A percentile compares a stretch with the other conserved stretches of the same genome.
phyloP scores from a whole-genome alignment of 768 basidiomycete genomes.

The Kwoniella mangroviensis region DNA sequence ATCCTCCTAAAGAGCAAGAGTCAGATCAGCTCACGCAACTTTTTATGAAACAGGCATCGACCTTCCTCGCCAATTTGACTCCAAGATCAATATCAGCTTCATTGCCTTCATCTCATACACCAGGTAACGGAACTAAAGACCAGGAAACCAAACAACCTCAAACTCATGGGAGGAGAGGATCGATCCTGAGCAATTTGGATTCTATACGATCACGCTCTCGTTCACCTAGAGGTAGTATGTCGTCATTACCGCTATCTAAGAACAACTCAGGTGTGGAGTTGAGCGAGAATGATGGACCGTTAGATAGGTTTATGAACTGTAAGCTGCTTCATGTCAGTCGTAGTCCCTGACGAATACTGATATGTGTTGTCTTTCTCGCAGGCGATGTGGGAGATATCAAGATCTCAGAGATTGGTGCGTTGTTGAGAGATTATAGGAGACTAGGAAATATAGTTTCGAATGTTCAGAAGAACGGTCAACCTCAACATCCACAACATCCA shows the following conservation, averaged over 20 bases:
- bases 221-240: conserved; percentile 31
- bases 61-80: conserved; percentile 34
- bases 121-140: not conserved
- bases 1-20: not conserved
- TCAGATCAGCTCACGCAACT: not conserved
- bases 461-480: conserved; percentile 9
- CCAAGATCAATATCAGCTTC: conserved; percentile 20
- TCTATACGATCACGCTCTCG: conserved; percentile 14
- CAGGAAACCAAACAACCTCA: not conserved
- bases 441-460: conserved; percentile 61
- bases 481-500: conserved; percentile 1
- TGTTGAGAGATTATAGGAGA: conserved; percentile 79
- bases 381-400: conserved; percentile 74
- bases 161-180: conserved; percentile 20
- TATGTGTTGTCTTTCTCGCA: conserved; percentile 59
- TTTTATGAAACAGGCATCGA: conserved; percentile 18
- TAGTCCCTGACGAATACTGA: not conserved
- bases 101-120: conserved; percentile 28
- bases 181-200: conserved; percentile 10
- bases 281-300: conserved; percentile 56
- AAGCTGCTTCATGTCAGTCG: conserved; percentile 8
- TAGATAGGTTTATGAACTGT: conserved; percentile 53
- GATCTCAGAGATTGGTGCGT: conserved; percentile 76
- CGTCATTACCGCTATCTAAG: conserved; percentile 19
- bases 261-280: conserved; percentile 4